phyloP scores from a whole-genome alignment of 2,329 filamentous ascomycete genomes.

The Xylaria sp. region DNA sequence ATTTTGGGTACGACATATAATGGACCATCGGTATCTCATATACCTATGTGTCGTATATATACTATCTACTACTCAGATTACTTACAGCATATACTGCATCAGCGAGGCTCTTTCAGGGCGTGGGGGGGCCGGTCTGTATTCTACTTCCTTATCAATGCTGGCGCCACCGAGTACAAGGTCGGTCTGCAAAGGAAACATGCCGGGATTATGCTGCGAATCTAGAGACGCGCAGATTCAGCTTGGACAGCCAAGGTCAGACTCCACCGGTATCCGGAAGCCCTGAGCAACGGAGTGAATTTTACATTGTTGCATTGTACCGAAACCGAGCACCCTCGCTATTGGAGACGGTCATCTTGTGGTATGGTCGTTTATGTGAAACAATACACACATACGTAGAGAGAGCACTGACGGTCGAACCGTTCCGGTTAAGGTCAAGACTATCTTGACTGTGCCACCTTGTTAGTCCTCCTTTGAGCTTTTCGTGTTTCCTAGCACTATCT shows the following conservation, averaged over 20 bases:
- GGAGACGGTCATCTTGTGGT: slow-evolving; percentile 10
- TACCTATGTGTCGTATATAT: neutral
- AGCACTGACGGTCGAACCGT: slow-evolving; percentile 22
- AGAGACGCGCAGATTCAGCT: slow-evolving; percentile 11
- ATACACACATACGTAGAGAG: slow-evolving; percentile 24
- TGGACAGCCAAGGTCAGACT: slow-evolving; percentile 1
- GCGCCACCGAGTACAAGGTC: slow-evolving; percentile 1
- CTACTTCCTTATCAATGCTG: slow-evolving; percentile 8
- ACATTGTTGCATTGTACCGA: slow-evolving; percentile 20
- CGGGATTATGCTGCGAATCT: slow-evolving; percentile 6
- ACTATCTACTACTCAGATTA: slow-evolving; percentile 3
- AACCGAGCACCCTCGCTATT: slow-evolving; percentile 2
- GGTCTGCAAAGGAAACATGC: neutral
- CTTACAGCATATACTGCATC: neutral
- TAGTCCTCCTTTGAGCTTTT: slow-evolving; percentile 25
- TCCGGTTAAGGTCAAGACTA: slow-evolving; percentile 29
- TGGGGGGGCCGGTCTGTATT: slow-evolving; percentile 25
- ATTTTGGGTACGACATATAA: slow-evolving; percentile 6
- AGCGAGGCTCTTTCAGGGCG: slow-evolving; percentile 1
- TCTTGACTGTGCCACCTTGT: slow-evolving; percentile 26
- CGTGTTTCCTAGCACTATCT: slow-evolving; percentile 22
- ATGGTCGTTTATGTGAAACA: slow-evolving; percentile 34
- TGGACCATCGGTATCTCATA: neutral
- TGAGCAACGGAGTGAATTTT: slow-evolving; percentile 4
- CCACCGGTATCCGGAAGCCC: neutral